Conservation (phyloP, 164 flowering plant genomes). For the Umbellularia californica region DNA sequence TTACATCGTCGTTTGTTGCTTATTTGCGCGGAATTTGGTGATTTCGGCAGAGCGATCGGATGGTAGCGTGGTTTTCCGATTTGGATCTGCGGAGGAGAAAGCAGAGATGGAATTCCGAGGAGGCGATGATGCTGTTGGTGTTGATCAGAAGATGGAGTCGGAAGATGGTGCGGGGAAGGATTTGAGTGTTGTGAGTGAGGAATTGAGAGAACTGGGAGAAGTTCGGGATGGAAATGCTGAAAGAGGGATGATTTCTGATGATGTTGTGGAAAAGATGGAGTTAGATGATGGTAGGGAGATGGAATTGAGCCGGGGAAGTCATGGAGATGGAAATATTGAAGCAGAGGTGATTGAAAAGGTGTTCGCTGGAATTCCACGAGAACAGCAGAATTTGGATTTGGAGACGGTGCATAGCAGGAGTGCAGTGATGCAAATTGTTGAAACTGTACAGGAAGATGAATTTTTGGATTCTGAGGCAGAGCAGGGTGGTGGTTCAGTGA, state of each 20-base stretch:
- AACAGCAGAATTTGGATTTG: too few relatives aligned
- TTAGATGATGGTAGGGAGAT: not conserved
- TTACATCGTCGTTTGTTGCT: conserved; percentile 3
- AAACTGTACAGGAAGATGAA: too few relatives aligned
- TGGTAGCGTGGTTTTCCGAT: conserved; percentile 12
- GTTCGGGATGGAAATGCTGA: not conserved
- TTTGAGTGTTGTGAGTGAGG: not conserved
- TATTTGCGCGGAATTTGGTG: conserved; percentile 6
- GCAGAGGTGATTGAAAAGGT: not conserved
- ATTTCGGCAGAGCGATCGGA: conserved; percentile 13
- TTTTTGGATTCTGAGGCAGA: too few relatives aligned
- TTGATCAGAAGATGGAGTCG: not conserved
- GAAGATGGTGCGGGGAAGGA: not conserved
- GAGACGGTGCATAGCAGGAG: too few relatives aligned
- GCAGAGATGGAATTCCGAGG: not conserved
- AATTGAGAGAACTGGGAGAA: not conserved
- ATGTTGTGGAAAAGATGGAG: not conserved
- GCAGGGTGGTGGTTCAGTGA: not conserved
- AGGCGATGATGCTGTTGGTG: not conserved
- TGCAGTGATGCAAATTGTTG: not conserved
- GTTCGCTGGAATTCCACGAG: not conserved
- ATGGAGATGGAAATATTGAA: not conserved
- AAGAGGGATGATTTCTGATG: not conserved
- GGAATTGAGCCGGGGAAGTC: not conserved
- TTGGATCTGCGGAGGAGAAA: conserved; percentile 1